These are phyloP conservation scores for Nepenthes alata DNA, from an alignment of 179 eudicot genomes.

Conservation along the genomic window DNA sequence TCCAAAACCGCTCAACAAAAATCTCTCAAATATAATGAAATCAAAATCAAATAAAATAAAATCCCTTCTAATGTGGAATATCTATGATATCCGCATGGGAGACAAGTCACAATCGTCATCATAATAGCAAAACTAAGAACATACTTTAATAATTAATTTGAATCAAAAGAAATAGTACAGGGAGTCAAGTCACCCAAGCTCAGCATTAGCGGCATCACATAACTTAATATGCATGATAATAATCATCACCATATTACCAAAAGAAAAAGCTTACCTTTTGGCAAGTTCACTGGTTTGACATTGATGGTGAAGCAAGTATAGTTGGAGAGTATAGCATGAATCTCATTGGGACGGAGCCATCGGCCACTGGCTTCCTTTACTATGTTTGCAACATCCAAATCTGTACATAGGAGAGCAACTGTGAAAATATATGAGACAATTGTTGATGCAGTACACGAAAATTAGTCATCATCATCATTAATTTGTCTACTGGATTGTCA, in stretches of 20 bases:
- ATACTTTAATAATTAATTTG: too few species aligned
- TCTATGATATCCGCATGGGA: too few species aligned
- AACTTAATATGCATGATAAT: background rate
- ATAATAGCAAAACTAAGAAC: too few species aligned
- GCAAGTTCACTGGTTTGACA: conserved; percentile 79
- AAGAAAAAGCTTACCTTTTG: conserved; percentile 33
- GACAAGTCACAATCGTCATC: too few species aligned
- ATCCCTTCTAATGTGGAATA: too few species aligned
- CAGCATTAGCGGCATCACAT: background rate
- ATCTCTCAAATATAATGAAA: too few species aligned
- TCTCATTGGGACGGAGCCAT: conserved; percentile 96
- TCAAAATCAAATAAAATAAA: too few species aligned
- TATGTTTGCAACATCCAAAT: conserved; percentile 67
- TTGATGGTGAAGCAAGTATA: conserved; percentile 44
- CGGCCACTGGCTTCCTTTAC: conserved; percentile 70
- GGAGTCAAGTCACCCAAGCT: background rate
- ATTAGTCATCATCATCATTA: too few species aligned
- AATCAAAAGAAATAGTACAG: background rate
- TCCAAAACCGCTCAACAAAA: too few species aligned
- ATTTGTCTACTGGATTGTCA: too few species aligned
- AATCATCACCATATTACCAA: background rate
- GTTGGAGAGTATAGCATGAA: conserved; percentile 79
- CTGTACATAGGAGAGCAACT: conserved; percentile 28
- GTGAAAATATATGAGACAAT: background rate
- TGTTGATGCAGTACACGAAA: too few species aligned